Percentiles rank a stretch among this genome's conserved stretches.
Evolutionary conservation across 2,329 filamentous ascomycete species (phyloP).

Genomic region (Macrophomina tecta): DNA sequence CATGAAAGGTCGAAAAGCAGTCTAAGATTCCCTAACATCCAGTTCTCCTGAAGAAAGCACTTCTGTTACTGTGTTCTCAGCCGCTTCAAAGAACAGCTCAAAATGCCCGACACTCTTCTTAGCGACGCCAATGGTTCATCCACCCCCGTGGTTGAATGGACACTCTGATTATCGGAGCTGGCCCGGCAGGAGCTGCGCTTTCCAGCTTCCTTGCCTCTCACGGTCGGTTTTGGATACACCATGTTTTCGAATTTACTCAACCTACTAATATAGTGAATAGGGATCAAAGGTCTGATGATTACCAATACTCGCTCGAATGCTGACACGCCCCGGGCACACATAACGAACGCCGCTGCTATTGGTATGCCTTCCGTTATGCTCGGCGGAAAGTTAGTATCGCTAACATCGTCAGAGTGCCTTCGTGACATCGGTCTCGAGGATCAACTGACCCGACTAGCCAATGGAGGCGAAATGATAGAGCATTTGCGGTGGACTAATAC

Average conservation of each 20-base stretch:
- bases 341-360: slow-evolving; percentile 64
- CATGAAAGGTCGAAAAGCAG: too few relatives aligned
- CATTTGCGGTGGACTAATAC: slow-evolving; percentile 52
- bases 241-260: not conserved
- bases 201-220: not conserved
- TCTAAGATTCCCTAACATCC: too few relatives aligned
- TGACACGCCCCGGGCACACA: slow-evolving; percentile 64
- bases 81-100: too few relatives aligned
- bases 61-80: too few relatives aligned
- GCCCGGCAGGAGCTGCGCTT: not conserved
- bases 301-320: slow-evolving; percentile 57
- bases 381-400: not conserved
- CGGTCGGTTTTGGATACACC: not conserved
- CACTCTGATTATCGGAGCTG: not conserved
- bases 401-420: slow-evolving; percentile 31
- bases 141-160: too few relatives aligned
- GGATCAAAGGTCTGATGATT: slow-evolving; percentile 61
- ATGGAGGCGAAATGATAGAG: slow-evolving; percentile 44
- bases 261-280: slow-evolving; percentile 35
- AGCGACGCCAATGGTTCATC: too few relatives aligned
- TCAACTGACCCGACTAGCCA: slow-evolving; percentile 39
- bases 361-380: slow-evolving; percentile 36
- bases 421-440: slow-evolving; percentile 53
- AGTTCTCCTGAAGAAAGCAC: too few relatives aligned
- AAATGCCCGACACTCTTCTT: too few relatives aligned